A percentile compares a stretch with the other conserved stretches of the same genome.
phyloP scores from a whole-genome alignment of 2,329 filamentous ascomycete genomes.

The Macrophomina tecta region DNA sequence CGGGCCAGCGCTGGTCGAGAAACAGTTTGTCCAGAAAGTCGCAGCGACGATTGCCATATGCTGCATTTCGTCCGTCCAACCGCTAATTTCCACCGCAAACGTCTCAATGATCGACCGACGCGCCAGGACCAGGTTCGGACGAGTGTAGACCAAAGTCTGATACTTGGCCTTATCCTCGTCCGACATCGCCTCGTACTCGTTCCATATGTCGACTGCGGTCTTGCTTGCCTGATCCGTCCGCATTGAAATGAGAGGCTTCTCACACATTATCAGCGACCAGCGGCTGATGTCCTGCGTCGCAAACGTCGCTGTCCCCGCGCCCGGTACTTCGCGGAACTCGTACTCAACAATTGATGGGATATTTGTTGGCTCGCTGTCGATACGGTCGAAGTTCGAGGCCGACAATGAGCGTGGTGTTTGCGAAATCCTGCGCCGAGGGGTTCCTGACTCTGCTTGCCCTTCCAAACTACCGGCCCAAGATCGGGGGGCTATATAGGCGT shows the following conservation, averaged over 20 bases:
- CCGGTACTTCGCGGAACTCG: neutral
- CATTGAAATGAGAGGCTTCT: conserved; percentile 1
- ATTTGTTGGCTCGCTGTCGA: neutral
- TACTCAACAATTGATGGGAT: neutral
- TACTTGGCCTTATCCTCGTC: neutral
- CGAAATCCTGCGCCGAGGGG: neutral
- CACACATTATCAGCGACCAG: neutral
- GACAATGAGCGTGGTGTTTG: neutral
- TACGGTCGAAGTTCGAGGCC: neutral
- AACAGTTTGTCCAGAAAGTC: conserved; percentile 2
- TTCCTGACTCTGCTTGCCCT: too few species aligned
- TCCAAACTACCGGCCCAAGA: too few species aligned
- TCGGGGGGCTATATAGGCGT: too few species aligned
- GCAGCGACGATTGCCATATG: neutral
- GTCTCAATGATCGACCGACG: neutral
- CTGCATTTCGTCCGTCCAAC: neutral
- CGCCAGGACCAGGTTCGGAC: neutral
- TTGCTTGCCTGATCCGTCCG: neutral
- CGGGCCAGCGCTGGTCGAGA: neutral
- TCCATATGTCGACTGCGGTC: neutral
- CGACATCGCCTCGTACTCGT: neutral
- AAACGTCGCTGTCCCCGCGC: conserved; percentile 2
- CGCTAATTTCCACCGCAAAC: neutral
- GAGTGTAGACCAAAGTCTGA: neutral
- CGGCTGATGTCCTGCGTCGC: conserved; percentile 6